Conservation (phyloP, 768 basidiomycete genomes). For the Pisolithus sp. region DNA sequence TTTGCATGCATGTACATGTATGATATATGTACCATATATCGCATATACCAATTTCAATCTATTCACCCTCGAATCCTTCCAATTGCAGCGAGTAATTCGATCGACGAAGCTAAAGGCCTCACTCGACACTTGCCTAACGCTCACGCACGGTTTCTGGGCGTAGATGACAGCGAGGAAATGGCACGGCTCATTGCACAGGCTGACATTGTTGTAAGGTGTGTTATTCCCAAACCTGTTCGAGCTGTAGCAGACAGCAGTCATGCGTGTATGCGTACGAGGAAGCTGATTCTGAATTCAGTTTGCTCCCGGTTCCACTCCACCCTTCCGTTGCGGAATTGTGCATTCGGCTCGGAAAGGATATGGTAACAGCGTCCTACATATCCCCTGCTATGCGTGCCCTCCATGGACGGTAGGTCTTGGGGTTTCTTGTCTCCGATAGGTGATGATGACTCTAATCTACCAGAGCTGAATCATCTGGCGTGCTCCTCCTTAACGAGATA, state of each 20-base stretch:
- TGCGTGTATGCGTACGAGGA: neutral
- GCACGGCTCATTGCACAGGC: conserved; percentile 48
- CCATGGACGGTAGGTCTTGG: conserved; percentile 49
- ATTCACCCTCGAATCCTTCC: neutral
- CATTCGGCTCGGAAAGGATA: conserved; percentile 59
- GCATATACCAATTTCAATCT: neutral
- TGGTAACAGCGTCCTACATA: conserved; percentile 90
- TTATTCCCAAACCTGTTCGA: neutral
- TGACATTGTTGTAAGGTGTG: conserved; percentile 82
- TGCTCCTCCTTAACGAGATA: conserved; percentile 84
- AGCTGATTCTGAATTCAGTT: conserved; percentile 34
- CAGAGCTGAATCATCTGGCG: conserved; percentile 55
- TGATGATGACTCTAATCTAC: neutral
- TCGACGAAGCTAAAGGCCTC: conserved; percentile 48
- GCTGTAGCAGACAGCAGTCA: neutral
- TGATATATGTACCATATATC: neutral
- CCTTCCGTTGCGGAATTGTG: conserved; percentile 65
- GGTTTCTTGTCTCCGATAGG: neutral
- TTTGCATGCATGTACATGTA: neutral
- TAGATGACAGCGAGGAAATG: conserved; percentile 42
- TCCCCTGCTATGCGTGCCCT: conserved; percentile 69
- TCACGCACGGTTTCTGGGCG: conserved; percentile 51
- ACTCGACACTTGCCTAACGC: conserved; percentile 43
- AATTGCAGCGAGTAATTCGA: conserved; percentile 64
- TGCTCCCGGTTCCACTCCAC: conserved; percentile 77